These are phyloP conservation scores for Triticum urartu DNA, from an alignment of 176 grass and related monocot genomes.

Conservation along the genomic window DNA sequence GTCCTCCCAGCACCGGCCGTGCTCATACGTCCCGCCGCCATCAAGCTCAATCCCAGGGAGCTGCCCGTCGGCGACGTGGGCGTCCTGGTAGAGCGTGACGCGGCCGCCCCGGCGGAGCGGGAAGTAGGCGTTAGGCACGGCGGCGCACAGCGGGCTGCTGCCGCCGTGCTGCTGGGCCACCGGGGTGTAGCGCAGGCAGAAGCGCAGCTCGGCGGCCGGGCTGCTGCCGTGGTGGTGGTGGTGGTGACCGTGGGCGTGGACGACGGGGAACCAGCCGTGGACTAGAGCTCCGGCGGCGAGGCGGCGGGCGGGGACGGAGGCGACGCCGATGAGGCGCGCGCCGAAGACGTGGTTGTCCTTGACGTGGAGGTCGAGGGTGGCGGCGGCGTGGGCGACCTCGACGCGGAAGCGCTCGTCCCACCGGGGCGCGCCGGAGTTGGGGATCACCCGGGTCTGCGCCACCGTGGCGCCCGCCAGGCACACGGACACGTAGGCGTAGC, in stretches of 20 bases:
- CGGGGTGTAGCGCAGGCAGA: too few species aligned
- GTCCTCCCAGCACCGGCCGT: slow-evolving; percentile 88
- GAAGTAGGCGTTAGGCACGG: slow-evolving; percentile 89
- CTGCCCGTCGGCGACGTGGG: slow-evolving; percentile 67
- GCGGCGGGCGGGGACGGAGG: slow-evolving; percentile 60
- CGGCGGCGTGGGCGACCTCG: slow-evolving; percentile 76
- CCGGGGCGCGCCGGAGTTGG: slow-evolving; percentile 76
- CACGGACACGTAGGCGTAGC: slow-evolving; percentile 80
- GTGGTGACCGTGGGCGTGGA: background rate
- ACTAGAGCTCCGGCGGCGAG: slow-evolving; percentile 40
- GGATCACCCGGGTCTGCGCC: slow-evolving; percentile 83
- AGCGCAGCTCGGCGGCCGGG: background rate
- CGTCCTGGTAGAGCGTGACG: slow-evolving; percentile 88
- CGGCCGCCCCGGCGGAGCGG: slow-evolving; percentile 68
- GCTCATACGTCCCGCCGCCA: slow-evolving; percentile 52
- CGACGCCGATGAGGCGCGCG: slow-evolving; percentile 81
- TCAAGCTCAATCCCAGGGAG: slow-evolving; percentile 60
- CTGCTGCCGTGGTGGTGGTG: slow-evolving; percentile 36
- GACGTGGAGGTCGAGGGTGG: slow-evolving; percentile 75
- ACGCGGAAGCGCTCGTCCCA: slow-evolving; percentile 93
- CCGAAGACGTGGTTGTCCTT: slow-evolving; percentile 95
- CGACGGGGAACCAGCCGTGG: slow-evolving; percentile 70
- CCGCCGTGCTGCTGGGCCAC: too few species aligned
- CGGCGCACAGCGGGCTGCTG: slow-evolving; percentile 50
- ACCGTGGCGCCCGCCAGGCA: slow-evolving; percentile 78